These are phyloP conservation scores for Melampsora americana DNA, from an alignment of 1,284 basidiomycete species.

Conservation along the genomic window DNA sequence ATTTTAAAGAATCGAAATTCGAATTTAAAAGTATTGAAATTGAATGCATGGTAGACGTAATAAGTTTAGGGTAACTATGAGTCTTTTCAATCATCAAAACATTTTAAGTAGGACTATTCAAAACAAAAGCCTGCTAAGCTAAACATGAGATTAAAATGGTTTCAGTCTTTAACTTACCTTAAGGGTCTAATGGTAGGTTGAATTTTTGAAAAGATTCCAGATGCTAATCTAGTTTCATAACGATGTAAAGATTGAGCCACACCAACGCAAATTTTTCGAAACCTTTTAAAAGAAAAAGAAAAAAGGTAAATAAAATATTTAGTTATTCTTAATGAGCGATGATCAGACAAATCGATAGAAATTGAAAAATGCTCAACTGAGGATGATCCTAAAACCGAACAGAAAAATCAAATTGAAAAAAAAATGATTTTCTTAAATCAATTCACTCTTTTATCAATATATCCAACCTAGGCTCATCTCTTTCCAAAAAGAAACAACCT, in stretches of 20 bases:
- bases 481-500: not conserved
- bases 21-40: too few species aligned
- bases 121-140: too few species aligned
- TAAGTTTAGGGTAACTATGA: not conserved
- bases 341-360: not conserved
- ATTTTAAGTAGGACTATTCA: too few species aligned
- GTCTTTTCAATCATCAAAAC: too few species aligned
- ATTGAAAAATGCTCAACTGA: not conserved
- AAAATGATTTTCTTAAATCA: too few species aligned
- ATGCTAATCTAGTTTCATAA: conserved; percentile 28
- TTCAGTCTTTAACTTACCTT: conserved; percentile 1
- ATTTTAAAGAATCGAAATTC: too few species aligned
- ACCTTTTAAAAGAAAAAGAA: not conserved
- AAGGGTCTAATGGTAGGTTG: conserved; percentile 26
- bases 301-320: not conserved
- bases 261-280: conserved; percentile 26
- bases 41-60: too few species aligned
- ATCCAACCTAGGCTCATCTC: too few species aligned
- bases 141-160: not conserved
- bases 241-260: conserved; percentile 36
- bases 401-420: too few species aligned
- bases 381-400: conserved; percentile 17
- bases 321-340: not conserved
- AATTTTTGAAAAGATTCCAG: conserved; percentile 14
- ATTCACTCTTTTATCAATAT: too few species aligned